Evolutionary conservation across 2,329 filamentous ascomycete genomes (phyloP).

Genomic region (Fusarium incarnatum): DNA sequence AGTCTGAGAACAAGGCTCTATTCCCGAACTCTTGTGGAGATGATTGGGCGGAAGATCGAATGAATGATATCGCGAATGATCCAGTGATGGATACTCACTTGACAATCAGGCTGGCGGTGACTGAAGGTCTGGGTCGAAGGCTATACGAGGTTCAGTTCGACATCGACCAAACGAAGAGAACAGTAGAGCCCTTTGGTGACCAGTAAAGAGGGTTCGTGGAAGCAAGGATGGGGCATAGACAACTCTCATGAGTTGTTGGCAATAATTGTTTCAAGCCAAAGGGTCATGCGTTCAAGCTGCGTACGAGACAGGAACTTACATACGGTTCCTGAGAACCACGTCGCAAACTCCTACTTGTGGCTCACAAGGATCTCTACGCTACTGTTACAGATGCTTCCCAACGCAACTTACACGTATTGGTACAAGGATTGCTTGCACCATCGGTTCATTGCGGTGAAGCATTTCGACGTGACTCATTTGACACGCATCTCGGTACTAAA

Average conservation of each 20-base stretch:
- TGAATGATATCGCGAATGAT: slow-evolving; percentile 12
- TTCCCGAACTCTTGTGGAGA: slow-evolving; percentile 25
- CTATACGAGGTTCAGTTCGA: slow-evolving; percentile 34
- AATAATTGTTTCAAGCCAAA: background rate
- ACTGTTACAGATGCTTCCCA: background rate
- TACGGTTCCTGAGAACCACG: background rate
- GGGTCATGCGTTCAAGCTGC: background rate
- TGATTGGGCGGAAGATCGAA: slow-evolving; percentile 19
- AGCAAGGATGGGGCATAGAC: background rate
- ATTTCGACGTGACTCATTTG: slow-evolving; percentile 2
- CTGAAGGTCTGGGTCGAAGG: slow-evolving; percentile 30
- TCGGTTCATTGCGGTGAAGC: background rate
- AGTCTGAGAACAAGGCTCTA: slow-evolving; percentile 9
- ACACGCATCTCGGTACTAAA: slow-evolving; percentile 2
- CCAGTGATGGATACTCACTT: slow-evolving; percentile 1
- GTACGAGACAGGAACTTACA: too few species aligned
- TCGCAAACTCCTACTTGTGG: background rate
- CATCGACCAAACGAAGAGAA: background rate
- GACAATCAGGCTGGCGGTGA: slow-evolving; percentile 4
- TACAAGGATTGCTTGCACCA: background rate
- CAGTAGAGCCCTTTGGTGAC: background rate
- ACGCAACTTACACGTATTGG: background rate
- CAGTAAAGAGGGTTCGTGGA: background rate
- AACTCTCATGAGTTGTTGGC: background rate
- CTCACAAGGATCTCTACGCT: background rate